Percentiles rank a stretch among this genome's conserved stretches.
Conservation (phyloP, 805 yeast species). For the Metschnikowia rubicola region DNA sequence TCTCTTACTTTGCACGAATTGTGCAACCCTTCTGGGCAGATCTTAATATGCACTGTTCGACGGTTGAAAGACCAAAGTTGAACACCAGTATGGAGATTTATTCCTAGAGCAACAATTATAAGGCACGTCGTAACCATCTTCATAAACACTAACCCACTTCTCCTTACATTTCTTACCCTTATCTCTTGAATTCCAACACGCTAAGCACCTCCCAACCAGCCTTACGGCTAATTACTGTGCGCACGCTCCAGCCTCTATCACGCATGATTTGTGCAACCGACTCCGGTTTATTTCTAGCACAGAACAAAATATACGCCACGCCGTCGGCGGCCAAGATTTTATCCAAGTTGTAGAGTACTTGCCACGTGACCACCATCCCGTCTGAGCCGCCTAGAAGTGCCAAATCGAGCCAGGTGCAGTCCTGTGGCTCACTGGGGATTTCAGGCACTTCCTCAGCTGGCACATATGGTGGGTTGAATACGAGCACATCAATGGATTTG, state of each 20-base stretch:
- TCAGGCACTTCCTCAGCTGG: constrained; percentile 78
- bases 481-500: constrained; percentile 58
- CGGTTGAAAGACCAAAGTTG: too few species aligned
- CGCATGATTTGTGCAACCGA: constrained; percentile 49
- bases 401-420: constrained; percentile 75
- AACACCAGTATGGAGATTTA: too few species aligned
- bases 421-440: constrained; percentile 44
- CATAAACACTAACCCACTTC: too few species aligned
- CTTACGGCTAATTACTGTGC: constrained; percentile 58
- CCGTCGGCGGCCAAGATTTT: constrained; percentile 56
- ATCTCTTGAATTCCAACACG: constrained; percentile 54
- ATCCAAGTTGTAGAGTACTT: constrained; percentile 53
- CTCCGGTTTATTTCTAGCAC: constrained; percentile 85
- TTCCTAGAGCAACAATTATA: too few species aligned
- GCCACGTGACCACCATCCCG: constrained; percentile 84
- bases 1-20: too few species aligned
- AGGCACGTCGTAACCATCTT: too few species aligned
- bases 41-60: too few species aligned
- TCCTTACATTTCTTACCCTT: too few species aligned
- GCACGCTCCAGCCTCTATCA: constrained; percentile 49
- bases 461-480: constrained; percentile 96
- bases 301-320: constrained; percentile 82
- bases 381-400: constrained; percentile 87
- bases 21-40: too few species aligned
- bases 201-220: constrained; percentile 96